Percentiles rank a stretch among this genome's conserved stretches.
These are phyloP conservation scores for Aschersonia sp. DNA, from an alignment of 2,329 filamentous ascomycete species.

Conservation along the genomic window DNA sequence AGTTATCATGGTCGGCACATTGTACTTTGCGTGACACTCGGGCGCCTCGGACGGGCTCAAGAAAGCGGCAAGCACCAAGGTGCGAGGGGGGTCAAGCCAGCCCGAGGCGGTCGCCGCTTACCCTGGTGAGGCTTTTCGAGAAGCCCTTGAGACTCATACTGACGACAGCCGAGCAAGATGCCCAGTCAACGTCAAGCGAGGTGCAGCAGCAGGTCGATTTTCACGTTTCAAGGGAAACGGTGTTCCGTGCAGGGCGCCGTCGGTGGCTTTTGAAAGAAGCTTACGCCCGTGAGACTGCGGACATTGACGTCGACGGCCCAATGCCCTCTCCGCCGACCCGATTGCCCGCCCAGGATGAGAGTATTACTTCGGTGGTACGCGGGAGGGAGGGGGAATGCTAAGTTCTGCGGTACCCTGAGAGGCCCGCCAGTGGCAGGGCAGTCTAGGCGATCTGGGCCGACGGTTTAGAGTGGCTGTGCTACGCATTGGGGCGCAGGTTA, in stretches of 20 bases:
- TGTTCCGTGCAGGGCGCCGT: background rate
- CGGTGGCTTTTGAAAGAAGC: conserved; percentile 1
- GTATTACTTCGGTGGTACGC: too few relatives aligned
- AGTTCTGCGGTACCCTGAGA: too few relatives aligned
- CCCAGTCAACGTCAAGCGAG: background rate
- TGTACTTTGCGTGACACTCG: too few relatives aligned
- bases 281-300: background rate
- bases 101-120: conserved; percentile 29
- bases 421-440: too few relatives aligned
- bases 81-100: conserved; percentile 10
- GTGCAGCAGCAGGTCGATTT: background rate
- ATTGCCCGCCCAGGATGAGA: too few relatives aligned
- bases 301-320: background rate
- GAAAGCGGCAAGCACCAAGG: too few relatives aligned
- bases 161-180: conserved; percentile 2
- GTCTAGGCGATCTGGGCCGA: background rate
- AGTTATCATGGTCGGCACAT: background rate
- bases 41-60: too few relatives aligned
- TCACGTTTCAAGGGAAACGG: conserved; percentile 1
- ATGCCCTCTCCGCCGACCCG: too few relatives aligned
- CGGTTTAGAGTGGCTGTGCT: conserved; percentile 6
- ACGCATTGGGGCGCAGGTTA: conserved; percentile 4
- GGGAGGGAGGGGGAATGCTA: too few relatives aligned
- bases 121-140: conserved; percentile 75
- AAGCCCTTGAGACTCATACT: conserved; percentile 96